phyloP scores from a whole-genome alignment of 768 basidiomycete genomes.

The Lentinula edodes region DNA sequence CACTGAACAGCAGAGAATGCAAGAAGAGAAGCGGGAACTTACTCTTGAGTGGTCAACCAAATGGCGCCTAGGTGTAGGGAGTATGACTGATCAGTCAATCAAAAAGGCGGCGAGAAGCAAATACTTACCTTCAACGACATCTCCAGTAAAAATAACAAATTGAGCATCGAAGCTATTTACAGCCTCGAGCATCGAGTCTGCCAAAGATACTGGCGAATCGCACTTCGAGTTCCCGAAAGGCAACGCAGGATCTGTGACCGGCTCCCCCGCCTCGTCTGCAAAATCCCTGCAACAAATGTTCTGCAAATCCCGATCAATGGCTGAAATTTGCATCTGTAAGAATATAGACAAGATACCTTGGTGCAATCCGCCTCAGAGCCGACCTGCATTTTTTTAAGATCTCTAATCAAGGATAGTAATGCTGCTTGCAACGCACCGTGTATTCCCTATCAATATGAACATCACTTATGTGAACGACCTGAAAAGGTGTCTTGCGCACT shows the following conservation, averaged over 20 bases:
- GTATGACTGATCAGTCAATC: background rate
- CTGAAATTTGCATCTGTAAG: too few species aligned
- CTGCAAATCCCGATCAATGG: background rate
- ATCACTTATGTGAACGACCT: slow-evolving; percentile 33
- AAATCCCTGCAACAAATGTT: slow-evolving; percentile 32
- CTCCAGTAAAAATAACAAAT: slow-evolving; percentile 36
- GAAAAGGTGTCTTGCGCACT: slow-evolving; percentile 18
- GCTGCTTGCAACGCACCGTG: slow-evolving; percentile 14
- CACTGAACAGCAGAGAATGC: background rate
- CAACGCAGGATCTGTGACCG: slow-evolving; percentile 23
- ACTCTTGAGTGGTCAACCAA: slow-evolving; percentile 25
- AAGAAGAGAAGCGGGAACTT: slow-evolving; percentile 2
- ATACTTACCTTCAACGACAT: slow-evolving; percentile 27
- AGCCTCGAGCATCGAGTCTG: slow-evolving; percentile 30
- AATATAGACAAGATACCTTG: slow-evolving; percentile 11
- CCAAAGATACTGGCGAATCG: slow-evolving; percentile 28
- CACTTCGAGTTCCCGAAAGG: slow-evolving; percentile 26
- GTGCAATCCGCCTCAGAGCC: slow-evolving; percentile 31
- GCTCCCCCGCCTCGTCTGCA: slow-evolving; percentile 12
- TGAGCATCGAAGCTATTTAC: slow-evolving; percentile 17
- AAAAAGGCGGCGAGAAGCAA: background rate
- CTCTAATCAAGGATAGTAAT: background rate
- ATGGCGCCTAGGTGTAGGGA: slow-evolving; percentile 14
- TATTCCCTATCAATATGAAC: slow-evolving; percentile 35
- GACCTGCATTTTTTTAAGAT: slow-evolving; percentile 11